phyloP scores from a whole-genome alignment of 1,284 basidiomycete genomes.

The Volvariella volvacea region DNA sequence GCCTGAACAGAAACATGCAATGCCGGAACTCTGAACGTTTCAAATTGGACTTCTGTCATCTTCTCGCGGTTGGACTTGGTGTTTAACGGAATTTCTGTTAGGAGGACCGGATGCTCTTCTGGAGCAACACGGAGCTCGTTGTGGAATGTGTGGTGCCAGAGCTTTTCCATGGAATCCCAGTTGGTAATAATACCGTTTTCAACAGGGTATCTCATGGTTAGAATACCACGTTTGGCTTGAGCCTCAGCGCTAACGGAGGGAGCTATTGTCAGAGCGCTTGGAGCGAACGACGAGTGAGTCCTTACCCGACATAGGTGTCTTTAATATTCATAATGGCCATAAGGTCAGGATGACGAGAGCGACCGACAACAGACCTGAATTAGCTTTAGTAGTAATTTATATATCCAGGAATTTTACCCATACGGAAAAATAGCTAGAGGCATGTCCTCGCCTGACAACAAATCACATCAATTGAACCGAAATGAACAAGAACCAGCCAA shows the following conservation, averaged over 20 bases:
- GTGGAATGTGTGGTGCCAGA: slow-evolving; percentile 87
- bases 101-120: slow-evolving; percentile 42
- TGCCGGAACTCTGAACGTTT: slow-evolving; percentile 84
- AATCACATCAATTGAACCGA: background rate
- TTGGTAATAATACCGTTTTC: slow-evolving; percentile 84
- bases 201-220: slow-evolving; percentile 80
- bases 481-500: slow-evolving; percentile 2
- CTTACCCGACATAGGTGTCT: background rate
- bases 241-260: background rate
- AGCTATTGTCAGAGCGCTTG: background rate
- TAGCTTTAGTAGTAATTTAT: slow-evolving; percentile 2
- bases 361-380: background rate
- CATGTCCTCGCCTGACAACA: slow-evolving; percentile 52
- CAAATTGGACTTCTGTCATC: slow-evolving; percentile 96
- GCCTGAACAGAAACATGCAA: slow-evolving; percentile 49
- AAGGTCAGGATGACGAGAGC: slow-evolving; percentile 43
- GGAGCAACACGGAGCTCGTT: slow-evolving; percentile 76
- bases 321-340: background rate
- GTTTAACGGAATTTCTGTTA: slow-evolving; percentile 86
- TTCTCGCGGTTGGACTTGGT: slow-evolving; percentile 91
- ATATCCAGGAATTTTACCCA: slow-evolving; percentile 16
- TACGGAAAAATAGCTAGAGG: slow-evolving; percentile 69
- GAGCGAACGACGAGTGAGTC: background rate
- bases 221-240: slow-evolving; percentile 51
- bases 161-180: slow-evolving; percentile 94